Evolutionary conservation across 2,329 filamentous ascomycete species (phyloP), one percentile per base, ranked within the genome.

Genomic region (Erysiphe pulchra): DNA sequence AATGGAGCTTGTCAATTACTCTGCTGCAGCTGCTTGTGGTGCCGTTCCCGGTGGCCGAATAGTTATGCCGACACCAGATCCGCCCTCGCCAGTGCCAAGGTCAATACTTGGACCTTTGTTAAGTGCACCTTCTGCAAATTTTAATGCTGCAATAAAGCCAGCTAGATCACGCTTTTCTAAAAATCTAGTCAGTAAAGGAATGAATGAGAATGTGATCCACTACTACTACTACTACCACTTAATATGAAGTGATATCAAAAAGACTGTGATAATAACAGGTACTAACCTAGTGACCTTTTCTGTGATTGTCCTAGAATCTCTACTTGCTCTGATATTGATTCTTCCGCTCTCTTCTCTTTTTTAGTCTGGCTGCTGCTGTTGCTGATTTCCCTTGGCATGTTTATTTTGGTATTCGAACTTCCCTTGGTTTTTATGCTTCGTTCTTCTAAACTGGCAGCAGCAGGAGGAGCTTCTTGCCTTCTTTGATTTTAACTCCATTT

Each of bases 101-200:
- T 64, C 56, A 46, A 65, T 50, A 47, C 59, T 54, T 39, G 62
- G 62, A 7, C 60, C 59, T 49, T 59, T 63, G 39, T 55, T 58
- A 42, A 64, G 49, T 36, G 62, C 62, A 13, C 54, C 60, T 9
- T 43, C 41, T n/a, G 41, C 41, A 47, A 53, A 64, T n/a, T 54
- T 59, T 18, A 64, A 53, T 11, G 62, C 62, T 7, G 61, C 59
- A 50, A 63, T 61, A 50, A 65, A 65, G 44, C 62, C 61, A 37
- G 55, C 50, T 17, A 61, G 52, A 48, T 65, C 62, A 48, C 62
- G 59, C 52, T 62, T 63, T 44, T 51, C 53, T 46, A 51, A 24
- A 3, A 24, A 3, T 24, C 6, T 6, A 24, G 20, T 24, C 20
- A 24, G 20, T 24, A 24, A 24, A 24, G 20, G 20, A 24, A 24